Base-by-base conservation (phyloP, 306 rosid genomes). In the Vigna reflexopilosa region DNA sequence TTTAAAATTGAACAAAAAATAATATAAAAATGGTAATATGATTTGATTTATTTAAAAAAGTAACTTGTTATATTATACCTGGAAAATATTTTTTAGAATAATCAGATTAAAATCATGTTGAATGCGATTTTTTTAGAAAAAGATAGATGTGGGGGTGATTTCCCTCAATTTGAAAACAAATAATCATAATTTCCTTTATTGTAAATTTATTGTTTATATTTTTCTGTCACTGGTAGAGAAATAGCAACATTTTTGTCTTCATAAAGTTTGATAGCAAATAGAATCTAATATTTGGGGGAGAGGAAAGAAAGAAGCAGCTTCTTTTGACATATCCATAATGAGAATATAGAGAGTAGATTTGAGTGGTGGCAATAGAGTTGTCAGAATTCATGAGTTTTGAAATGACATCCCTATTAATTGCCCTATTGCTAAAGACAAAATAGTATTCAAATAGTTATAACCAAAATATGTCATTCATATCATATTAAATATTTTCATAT, bases 301-400 rank as follows among this genome's bases (percentile, higher is more conserved):
- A 44, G 11, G 2, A 11, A 58, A 58, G 16, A 12, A 26, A 58
- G 40, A 30, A 58, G n/a, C 64, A 58, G 36, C 65, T 58, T 64
- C 50, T 64, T 38, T 64, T 64, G 70, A 64, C 50, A 36, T 12
- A 11, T 45, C 68, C 16, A 65, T 17, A 36, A 34, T 36, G 8
- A 63, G 69, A 63, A 63, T 63, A 63, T 34, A 63, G 68, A 58
- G 36, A 63, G 26, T 63, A 32, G 9, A 56, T 2, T 7, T 40
- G 45, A 26, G 8, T 15, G 42, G 58, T 22, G 3, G 24, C 48
- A 69, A 26, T 8, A 9, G 28, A 69, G 10, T 13, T 22, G 42
- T 69, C 59, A 4, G 32, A 45, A 67, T 13, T 49, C 56, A 48
- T 68, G 34, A 65, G 7, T 4, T 65, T 65, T 68, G 13, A 47